Percentiles rank a stretch among this genome's conserved stretches.
These are phyloP conservation scores for Xylariaceae sp. DNA, from an alignment of 2,329 filamentous ascomycete genomes.

Conservation along the genomic window DNA sequence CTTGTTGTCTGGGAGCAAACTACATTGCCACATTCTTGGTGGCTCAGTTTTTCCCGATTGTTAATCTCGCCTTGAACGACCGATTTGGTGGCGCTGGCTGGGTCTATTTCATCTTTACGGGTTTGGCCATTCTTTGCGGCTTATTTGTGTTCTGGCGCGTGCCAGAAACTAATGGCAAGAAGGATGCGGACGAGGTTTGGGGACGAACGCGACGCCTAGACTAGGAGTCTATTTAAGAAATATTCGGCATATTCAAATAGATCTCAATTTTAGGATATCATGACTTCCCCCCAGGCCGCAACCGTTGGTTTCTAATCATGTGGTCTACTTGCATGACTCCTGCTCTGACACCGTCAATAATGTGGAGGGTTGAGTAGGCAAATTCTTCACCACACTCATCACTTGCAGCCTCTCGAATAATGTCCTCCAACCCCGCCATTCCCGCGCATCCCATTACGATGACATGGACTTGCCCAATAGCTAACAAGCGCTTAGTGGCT, in stretches of 20 bases:
- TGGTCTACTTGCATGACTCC: constrained; percentile 69
- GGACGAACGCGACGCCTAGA: constrained; percentile 66
- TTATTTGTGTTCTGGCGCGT: constrained; percentile 76
- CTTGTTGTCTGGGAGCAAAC: constrained; percentile 84
- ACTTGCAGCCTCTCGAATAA: constrained; percentile 72
- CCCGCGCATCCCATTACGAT: constrained; percentile 89
- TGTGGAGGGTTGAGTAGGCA: constrained; percentile 62
- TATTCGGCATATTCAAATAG: neutral
- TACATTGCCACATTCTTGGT: constrained; percentile 92
- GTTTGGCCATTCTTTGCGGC: constrained; percentile 71
- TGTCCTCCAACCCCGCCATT: constrained; percentile 84
- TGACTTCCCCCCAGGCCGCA: constrained; percentile 38
- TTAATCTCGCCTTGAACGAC: constrained; percentile 75
- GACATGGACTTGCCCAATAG: constrained; percentile 59
- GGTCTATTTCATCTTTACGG: constrained; percentile 92
- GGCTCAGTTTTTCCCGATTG: constrained; percentile 90
- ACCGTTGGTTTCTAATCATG: constrained; percentile 51
- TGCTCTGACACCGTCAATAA: constrained; percentile 82
- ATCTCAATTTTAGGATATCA: constrained; percentile 30
- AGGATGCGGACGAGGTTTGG: constrained; percentile 90
- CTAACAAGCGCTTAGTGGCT: constrained; percentile 72
- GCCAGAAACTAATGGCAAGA: constrained; percentile 88
- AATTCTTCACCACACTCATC: constrained; percentile 67
- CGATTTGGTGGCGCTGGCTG: constrained; percentile 73
- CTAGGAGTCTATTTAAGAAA: constrained; percentile 38